Conservation (phyloP, 306 rosid species). For the Dryas alaskensis region DNA sequence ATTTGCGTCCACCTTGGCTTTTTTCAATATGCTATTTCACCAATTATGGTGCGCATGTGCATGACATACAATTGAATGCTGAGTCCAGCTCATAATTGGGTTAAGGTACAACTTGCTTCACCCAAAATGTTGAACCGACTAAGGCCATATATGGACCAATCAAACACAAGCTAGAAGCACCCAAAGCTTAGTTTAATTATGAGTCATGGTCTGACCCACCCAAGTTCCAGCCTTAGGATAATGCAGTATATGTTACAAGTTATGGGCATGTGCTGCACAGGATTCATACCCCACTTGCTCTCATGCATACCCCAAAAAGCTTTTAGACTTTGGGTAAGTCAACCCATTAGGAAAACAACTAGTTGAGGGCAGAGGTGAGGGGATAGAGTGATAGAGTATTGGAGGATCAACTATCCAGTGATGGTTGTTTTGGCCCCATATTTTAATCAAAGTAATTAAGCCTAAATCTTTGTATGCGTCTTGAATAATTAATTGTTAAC, state of each 20-base stretch:
- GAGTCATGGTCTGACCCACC: neutral
- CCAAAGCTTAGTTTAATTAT: neutral
- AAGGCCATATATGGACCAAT: neutral
- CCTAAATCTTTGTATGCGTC: neutral
- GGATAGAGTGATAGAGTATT: neutral
- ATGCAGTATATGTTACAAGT: neutral
- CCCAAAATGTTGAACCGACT: neutral
- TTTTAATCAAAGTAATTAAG: neutral
- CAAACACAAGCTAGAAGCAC: neutral
- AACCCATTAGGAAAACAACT: neutral
- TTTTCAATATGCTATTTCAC: neutral
- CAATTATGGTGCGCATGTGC: neutral
- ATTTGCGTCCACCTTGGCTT: neutral
- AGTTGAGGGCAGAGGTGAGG: neutral
- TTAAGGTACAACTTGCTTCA: neutral
- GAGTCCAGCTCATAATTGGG: slow-evolving; percentile 8
- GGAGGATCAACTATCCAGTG: neutral
- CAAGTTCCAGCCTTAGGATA: neutral
- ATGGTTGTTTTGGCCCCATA: neutral
- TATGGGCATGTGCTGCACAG: slow-evolving; percentile 3
- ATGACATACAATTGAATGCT: neutral
- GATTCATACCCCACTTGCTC: slow-evolving; percentile 1
- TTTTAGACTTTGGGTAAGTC: neutral
- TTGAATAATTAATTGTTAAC: neutral
- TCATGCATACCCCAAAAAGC: neutral